Evolutionary conservation across 148 eudicot species (phyloP), one percentile per base, ranked within the genome.

Genomic region (Drosera capensis): DNA sequence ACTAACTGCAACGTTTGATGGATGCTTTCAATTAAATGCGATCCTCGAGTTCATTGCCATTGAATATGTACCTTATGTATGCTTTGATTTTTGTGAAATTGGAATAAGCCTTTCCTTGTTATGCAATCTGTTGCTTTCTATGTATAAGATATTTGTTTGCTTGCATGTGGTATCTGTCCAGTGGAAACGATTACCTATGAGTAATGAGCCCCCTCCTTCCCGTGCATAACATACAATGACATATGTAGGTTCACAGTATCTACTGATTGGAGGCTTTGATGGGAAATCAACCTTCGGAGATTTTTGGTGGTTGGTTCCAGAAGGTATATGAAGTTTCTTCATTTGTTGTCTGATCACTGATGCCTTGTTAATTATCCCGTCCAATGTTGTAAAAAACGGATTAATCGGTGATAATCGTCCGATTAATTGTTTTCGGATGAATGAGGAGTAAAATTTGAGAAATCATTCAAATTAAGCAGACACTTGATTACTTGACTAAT

Each of bases 291-390:
- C 99, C 46, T 84, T 71, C 72, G 95, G 78, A 48, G 99, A 90
- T 63, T 59, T 90, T 29, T 90, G 95, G 99, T 90, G 99, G 99
- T 68, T 90, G 66, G 99, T 90, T 64, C 82, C 95, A 26, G 99
- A 90, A 85, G 99, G 99, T 90, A 74, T 57, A 7, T 26, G 11
- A 24, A 23, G 15, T 13, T 12, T 20, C 25, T 20, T 8, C 13
- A 44, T 7, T 44, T 1, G 14, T 14, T 20, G 3, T 34, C 47
- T 40, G 15, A 23, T 6, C 1, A 19, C 16, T 31, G 11, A 25
- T 26, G 35, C 11, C 45, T 19, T 8, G 15, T 12, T 41, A 7
- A 13, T 2, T 11, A 7, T 39, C 17, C 7, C 17, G 17, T 7
- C n/a, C 18, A 2, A 13, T 1, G 13, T 50, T 50, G 29, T 11